Evolutionary conservation across 164 flowering plant genomes (phyloP).

Genomic region (Santalum album): DNA sequence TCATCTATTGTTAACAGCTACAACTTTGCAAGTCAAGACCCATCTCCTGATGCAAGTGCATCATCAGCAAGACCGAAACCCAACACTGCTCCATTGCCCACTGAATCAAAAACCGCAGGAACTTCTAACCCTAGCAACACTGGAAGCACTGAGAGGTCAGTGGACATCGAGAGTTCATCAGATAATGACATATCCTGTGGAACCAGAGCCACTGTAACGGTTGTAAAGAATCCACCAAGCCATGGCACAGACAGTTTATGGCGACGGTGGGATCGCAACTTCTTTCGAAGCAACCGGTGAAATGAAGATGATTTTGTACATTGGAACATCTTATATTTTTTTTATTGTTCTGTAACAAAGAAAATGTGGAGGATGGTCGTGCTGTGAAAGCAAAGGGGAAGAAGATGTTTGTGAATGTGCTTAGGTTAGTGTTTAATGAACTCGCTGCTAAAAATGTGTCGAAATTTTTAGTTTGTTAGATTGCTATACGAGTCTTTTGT

Average conservation of each 20-base stretch:
- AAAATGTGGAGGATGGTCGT: conserved; percentile 9
- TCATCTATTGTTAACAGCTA: conserved; percentile 5
- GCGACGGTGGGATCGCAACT: conserved; percentile 82
- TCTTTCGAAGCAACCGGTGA: conserved; percentile 44
- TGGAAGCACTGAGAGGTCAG: background rate
- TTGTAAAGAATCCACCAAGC: conserved; percentile 44
- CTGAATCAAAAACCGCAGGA: conserved; percentile 13
- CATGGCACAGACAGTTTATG: conserved; percentile 64
- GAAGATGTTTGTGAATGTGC: background rate
- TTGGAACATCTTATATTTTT: background rate
- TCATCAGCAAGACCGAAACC: conserved; percentile 5
- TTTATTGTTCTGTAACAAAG: conserved; percentile 17
- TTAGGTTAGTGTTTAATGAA: background rate
- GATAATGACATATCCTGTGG: conserved; percentile 33
- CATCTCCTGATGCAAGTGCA: conserved; percentile 11
- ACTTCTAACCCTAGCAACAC: conserved; percentile 21
- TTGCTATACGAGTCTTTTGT: too few relatives aligned
- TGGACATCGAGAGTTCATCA: conserved; percentile 23
- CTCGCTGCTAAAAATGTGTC: too few relatives aligned
- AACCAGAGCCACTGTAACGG: conserved; percentile 62
- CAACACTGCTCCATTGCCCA: conserved; percentile 7
- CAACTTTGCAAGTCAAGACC: conserved; percentile 9
- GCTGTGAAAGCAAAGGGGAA: conserved; percentile 11
- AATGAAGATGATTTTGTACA: background rate
- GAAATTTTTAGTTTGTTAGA: too few relatives aligned